Evolutionary conservation across 768 basidiomycete species (phyloP), one percentile per base, ranked within the genome.

Genomic region (Lentinus brumalis): DNA sequence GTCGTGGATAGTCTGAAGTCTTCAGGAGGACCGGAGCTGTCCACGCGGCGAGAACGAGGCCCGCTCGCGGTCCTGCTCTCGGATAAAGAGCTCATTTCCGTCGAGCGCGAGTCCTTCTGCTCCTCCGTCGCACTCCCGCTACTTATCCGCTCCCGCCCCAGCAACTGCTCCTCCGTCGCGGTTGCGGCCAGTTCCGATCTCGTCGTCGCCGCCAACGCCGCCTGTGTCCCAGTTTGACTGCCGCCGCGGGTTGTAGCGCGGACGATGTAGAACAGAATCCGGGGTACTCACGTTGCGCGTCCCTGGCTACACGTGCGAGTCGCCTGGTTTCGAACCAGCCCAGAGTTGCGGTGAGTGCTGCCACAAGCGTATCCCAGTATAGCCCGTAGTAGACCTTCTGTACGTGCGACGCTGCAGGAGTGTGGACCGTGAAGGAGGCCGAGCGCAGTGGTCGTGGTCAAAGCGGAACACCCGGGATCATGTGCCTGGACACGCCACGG

Each of bases 1-100:
- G 56, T 32, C 38, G 60, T 61, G 53, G 66, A 59, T 60, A 66
- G 52, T 38, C 69, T 60, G 47, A 63, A 67, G 58, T 66, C 57
- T 59, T 65, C 65, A 66, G 55, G 62, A 26, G 40, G 56, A 39
- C 56, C 41, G 38, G 53, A 26, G 39, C 49, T 49, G 66, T 47
- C 71, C 74, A 75, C 71, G 71, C 70, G 73, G 73, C 67, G 54
- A 64, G 74, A 74, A 71, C 67, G 73, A 74, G 74, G 73, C 66
- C 56, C 67, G 51, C 53, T 61, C 57, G 62, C 44, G 60, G 60
- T 65, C 40, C 50, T 57, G 57, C 56, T 66, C 59, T 62, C 66
- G 62, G 63, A 66, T 59, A 62, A 57, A 61, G 60, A 59, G 60
- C 52, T 63, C 66, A 67, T 67, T 59, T 67, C 66, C 66, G 66